phyloP scores from a whole-genome alignment of 345 rosid species.

The Eucalyptus erythrocorys region DNA sequence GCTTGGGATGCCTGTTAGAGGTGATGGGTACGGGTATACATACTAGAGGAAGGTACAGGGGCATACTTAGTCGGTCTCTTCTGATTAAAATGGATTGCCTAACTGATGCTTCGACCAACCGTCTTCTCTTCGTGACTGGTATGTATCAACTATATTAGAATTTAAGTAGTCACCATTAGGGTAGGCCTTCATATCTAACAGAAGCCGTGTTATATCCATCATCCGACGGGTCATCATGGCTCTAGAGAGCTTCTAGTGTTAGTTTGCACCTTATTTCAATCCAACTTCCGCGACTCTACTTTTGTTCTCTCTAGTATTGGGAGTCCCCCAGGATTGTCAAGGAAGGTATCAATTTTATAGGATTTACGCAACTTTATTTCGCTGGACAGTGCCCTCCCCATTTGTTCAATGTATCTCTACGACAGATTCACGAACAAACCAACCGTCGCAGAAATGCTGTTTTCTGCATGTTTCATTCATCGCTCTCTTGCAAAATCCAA shows the following conservation, averaged over 20 bases:
- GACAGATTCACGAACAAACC: not conserved
- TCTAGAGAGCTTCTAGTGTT: not conserved
- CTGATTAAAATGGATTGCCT: not conserved
- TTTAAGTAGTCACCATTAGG: not conserved
- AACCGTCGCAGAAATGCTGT: not conserved
- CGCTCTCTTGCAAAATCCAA: not conserved
- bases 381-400: not conserved
- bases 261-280: not conserved
- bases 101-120: not conserved
- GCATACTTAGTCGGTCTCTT: not conserved
- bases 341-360: not conserved
- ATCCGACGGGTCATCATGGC: not conserved
- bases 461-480: not conserved
- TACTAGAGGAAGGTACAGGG: not conserved
- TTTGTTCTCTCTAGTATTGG: not conserved
- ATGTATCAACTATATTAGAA: not conserved
- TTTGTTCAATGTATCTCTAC: not conserved
- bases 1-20: constrained; percentile 67
- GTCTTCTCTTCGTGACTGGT: not conserved
- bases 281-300: not conserved
- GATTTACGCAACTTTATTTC: not conserved
- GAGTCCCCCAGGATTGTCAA: not conserved
- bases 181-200: not conserved
- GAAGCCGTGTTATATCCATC: not conserved
- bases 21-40: not conserved